Evolutionary conservation across 306 rosid genomes (phyloP), one percentile per base, ranked within the genome.

Genomic region (Ormosia semicastrata): DNA sequence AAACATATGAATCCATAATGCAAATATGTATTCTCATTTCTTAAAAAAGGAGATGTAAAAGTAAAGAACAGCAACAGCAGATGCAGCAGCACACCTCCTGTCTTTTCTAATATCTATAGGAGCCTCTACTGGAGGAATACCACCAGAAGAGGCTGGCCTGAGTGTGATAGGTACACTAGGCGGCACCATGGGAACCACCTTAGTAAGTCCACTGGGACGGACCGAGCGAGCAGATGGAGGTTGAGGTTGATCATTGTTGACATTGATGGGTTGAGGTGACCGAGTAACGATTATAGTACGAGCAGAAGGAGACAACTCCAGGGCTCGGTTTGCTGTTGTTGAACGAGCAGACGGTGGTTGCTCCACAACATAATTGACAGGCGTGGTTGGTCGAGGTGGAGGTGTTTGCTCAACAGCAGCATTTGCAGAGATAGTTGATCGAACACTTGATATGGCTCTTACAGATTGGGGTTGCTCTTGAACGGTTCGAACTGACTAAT

Each of bases 181-280:
- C 0, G 98, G 98, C 49, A 91, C 90, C 85, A 90, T 79, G 64
- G 93, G 88, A 85, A 89, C 90, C 63, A 91, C 73, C 87, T 87
- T 93, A 60, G 82, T 65, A 81, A 87, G 89, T 30, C 83, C 81
- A 52, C 52, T 87, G 0, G 89, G 89, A 52, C 97, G 93, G 13
- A 83, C 83, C 7, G 86, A 14, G 30, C 90, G 93, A 85, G 88
- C 91, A 65, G 91, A 92, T 2, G 92, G 89, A 41, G 92, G 84
- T 44, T 87, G 93, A 75, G 92, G 83, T 46, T 88, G 93, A 73
- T 90, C 94, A 15, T 18, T 75, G 63, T 1, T 67, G 39, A 37
- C 65, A 46, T 34, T 77, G 65, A 4, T 59, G 8, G 83, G 18
- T 73, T 81, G 93, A 62, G 88, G n/a, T 11, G 93, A 36, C 24